Conservation (phyloP, 2,329 filamentous ascomycete genomes). For the Pezicula rhizophila region DNA sequence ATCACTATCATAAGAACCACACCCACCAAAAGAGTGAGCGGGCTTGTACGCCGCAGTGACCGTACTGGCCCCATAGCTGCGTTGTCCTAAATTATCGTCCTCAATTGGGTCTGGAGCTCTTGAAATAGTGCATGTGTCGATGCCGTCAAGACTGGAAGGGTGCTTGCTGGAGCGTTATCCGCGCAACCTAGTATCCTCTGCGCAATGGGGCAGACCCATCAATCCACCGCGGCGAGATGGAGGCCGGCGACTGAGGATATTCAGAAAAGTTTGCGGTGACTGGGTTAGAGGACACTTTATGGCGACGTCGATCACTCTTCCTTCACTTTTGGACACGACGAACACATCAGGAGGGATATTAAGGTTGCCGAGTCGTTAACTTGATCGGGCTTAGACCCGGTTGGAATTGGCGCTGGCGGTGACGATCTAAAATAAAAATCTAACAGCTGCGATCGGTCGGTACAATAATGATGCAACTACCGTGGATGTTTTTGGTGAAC, state of each 20-base stretch:
- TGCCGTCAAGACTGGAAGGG: not conserved
- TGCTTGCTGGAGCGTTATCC: not conserved
- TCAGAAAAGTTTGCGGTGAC: not conserved
- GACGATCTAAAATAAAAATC: not conserved
- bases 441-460: too few relatives aligned
- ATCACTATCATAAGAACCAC: constrained; percentile 66
- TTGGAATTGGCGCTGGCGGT: not conserved
- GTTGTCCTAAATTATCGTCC: constrained; percentile 20
- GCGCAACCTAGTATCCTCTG: constrained; percentile 5
- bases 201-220: constrained; percentile 1
- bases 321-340: not conserved
- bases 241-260: not conserved
- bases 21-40: constrained; percentile 68
- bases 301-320: not conserved
- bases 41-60: constrained; percentile 71
- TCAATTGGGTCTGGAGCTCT: constrained; percentile 15
- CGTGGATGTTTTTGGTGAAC: too few relatives aligned
- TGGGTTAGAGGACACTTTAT: too few relatives aligned
- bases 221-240: not conserved
- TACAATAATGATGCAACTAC: too few relatives aligned
- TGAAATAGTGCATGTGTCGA: constrained; percentile 18
- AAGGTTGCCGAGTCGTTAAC: not conserved
- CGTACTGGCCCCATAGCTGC: constrained; percentile 55
- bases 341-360: not conserved
- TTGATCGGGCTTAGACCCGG: not conserved